Evolutionary conservation across 2,329 filamentous ascomycete genomes (phyloP), one percentile per base, ranked within the genome.

Genomic region (Nemania serpens): DNA sequence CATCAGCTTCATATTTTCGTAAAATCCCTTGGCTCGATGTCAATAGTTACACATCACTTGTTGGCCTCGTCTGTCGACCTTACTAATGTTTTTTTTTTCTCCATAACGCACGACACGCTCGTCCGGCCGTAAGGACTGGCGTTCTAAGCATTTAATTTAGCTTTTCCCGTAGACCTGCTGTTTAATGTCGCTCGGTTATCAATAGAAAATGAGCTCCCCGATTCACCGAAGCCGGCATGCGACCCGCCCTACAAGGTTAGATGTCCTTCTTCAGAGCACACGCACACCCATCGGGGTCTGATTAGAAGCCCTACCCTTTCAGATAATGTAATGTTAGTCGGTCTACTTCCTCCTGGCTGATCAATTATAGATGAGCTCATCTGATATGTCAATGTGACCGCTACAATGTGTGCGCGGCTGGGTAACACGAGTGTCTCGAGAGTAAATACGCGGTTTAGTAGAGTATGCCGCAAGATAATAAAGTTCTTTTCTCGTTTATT

Each of bases 201-300:
- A 48, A n/a, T 50, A 11, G 17, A 18, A 39, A 46, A 47, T 18
- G 42, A 61, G 39, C 20, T 41, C 42, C 45, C 59, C 54, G 36
- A 55, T 60, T 52, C 37, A 52, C 64, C 64, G 61, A 62, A 50
- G 51, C 64, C 61, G 62, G 52, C 58, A 59, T 61, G 50, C 41
- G 43, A 41, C 46, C 50, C 45, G 48, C 53, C 39, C 33, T 45
- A 52, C 55, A 58, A 60, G 45, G 54, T 55, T 60, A 39, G 25
- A 29, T 29, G 25, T 3, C 25, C 7, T 29, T 29, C 7, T 29
- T 29, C 4, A 29, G 25, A 29, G 25, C 25, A 29, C 25, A n/a
- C 25, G 7, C 34, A 42, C 12, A 17, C 48, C 47, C 37, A 20
- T 61, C 34, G 34, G 17, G 18, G 39, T 33, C 45, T 37, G 10